Base-by-base conservation (phyloP, 164 flowering plant species). In the Pachysandra terminalis region DNA sequence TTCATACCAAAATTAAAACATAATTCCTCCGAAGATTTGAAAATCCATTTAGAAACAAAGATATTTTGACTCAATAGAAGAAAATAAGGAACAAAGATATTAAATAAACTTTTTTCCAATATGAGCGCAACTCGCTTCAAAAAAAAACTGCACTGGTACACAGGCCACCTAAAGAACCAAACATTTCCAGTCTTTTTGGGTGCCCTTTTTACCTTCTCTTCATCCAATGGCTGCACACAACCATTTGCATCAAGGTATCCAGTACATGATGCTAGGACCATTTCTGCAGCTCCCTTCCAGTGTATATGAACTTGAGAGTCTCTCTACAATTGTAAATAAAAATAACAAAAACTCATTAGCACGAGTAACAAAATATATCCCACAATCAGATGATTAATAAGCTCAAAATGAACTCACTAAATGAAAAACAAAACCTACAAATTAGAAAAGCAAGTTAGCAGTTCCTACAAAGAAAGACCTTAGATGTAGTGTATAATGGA, bases 251-350 rank as follows among this genome's bases (percentile, higher is more conserved):
- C 90, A 56, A 95, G 73, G 71, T 83, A 90, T 5, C 51, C n/a
- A 17, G 89, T 77, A 71, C 96, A 95, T 8, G 82, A 82, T 14
- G 80, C 85, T 65, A 95, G 75, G 35, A 95, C 93, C 64, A 95
- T 83, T 70, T 95, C 99, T 41, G 99, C 97, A 74, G 98, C 99
- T 1, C 98, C 98, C 79, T 95, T 92, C 98, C 98, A 92, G 66
- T 95, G 97, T 61, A 95, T 70, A 78, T 81, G 97, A 68, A 89
- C 87, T 74, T 81, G 69, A 59, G 87, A 81, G 66, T 88, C 83
- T 32, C 87, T 70, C 97, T 90, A 86, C 62, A 77, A 68, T 60
- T n/a, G 64, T 53, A 28, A 52, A 48, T 19, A 49, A n/a, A 45
- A 52, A 25, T 9, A 16, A 27, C 1, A 27, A 4, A 58, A 58